Percentiles rank a stretch among this genome's conserved stretches.
phyloP scores from a whole-genome alignment of 179 eudicot species.

The Camellia oleifera region DNA sequence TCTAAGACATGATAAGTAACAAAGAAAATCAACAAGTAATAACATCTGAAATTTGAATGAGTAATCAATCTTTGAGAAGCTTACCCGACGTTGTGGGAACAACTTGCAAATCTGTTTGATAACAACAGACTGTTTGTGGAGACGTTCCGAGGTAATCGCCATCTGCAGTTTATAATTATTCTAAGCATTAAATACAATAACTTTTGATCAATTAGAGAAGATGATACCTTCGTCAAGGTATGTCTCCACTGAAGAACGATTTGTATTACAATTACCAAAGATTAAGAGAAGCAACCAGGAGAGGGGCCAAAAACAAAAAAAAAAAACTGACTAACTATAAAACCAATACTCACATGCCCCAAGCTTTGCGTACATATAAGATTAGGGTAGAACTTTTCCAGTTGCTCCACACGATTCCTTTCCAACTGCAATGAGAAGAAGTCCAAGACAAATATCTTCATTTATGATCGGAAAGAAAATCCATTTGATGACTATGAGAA shows the following conservation, averaged over 20 bases:
- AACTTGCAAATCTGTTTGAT: constrained; percentile 93
- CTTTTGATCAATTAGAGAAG: neutral
- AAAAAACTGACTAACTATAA: neutral
- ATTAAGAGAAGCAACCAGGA: neutral
- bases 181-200: constrained; percentile 19
- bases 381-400: constrained; percentile 92
- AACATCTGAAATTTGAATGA: neutral
- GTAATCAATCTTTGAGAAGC: constrained; percentile 11
- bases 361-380: constrained; percentile 83
- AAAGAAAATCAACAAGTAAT: neutral
- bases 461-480: neutral
- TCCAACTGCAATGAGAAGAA: constrained; percentile 59
- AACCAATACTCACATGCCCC: constrained; percentile 65
- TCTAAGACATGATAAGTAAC: neutral
- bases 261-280: neutral
- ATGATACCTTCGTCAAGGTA: neutral
- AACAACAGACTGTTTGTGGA: constrained; percentile 85
- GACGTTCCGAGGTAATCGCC: constrained; percentile 93
- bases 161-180: constrained; percentile 55
- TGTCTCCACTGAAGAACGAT: neutral
- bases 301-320: neutral
- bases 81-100: constrained; percentile 91
- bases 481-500: neutral
- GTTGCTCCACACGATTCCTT: constrained; percentile 70
- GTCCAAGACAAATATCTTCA: constrained; percentile 3